Evolutionary conservation across 1,284 basidiomycete species (phyloP).

Genomic region (Microbotryum violaceum): DNA sequence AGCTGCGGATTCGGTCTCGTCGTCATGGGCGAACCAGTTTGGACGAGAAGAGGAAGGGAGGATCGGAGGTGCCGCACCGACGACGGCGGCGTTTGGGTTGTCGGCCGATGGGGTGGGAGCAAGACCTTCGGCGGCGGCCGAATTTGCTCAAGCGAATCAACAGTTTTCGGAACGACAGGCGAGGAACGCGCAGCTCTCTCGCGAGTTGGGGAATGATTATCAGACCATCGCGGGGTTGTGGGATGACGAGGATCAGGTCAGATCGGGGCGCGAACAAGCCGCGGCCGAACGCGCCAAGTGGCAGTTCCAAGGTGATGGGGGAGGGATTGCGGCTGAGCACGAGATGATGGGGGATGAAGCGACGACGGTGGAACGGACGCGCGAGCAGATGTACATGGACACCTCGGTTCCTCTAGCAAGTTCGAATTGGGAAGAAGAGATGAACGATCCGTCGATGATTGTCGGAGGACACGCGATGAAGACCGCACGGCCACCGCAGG

Average conservation of each 20-base stretch:
- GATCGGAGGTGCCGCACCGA: conserved; percentile 27
- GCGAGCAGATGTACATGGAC: conserved; percentile 8
- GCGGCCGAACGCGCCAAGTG: not conserved
- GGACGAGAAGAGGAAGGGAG: conserved; percentile 38
- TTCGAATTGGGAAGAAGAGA: conserved; percentile 41
- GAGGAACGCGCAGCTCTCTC: conserved; percentile 2
- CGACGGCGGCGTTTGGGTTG: conserved; percentile 13
- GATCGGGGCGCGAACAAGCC: conserved; percentile 7
- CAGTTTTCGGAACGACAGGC: conserved; percentile 46
- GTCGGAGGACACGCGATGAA: conserved; percentile 23
- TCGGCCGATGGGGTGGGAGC: too few relatives aligned
- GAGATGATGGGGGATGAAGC: conserved; percentile 4
- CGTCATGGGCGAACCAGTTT: conserved; percentile 31
- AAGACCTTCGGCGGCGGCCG: not conserved
- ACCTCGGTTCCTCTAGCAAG: conserved; percentile 39
- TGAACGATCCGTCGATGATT: conserved; percentile 32
- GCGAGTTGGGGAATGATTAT: conserved; percentile 15
- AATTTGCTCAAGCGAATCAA: conserved; percentile 32
- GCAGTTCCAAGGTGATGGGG: conserved; percentile 36
- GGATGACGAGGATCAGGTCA: conserved; percentile 28
- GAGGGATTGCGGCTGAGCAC: conserved; percentile 12
- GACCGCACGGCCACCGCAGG: not conserved
- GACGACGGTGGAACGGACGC: conserved; percentile 5
- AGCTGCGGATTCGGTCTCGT: conserved; percentile 35
- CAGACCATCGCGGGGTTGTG: conserved; percentile 27